phyloP scores from a whole-genome alignment of 108 stramenopile genomes.

The Conticribra guillardii region DNA sequence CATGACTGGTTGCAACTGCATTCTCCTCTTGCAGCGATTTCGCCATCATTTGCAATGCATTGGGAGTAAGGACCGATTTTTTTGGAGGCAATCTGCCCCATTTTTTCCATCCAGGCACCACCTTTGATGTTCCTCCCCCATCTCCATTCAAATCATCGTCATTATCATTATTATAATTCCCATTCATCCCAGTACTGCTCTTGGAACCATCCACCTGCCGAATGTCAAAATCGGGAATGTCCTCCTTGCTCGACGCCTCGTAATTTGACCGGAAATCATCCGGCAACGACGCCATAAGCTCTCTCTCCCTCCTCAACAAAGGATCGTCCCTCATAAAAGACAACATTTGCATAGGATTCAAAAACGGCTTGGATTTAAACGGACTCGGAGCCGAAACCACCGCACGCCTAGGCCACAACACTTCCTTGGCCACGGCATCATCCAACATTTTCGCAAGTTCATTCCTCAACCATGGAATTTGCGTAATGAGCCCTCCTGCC shows the following conservation, averaged over 20 bases:
- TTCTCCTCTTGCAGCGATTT: conserved; percentile 28
- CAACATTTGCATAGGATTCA: conserved; percentile 47
- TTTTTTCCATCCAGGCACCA: conserved; percentile 11
- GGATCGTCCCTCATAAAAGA: conserved; percentile 47
- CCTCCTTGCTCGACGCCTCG: conserved; percentile 18
- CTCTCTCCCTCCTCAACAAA: conserved; percentile 33
- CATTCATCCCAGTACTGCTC: conserved; percentile 17
- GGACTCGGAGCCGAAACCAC: conserved; percentile 56
- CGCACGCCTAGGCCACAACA: conserved; percentile 57
- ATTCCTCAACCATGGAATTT: conserved; percentile 56
- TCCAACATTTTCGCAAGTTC: conserved; percentile 49
- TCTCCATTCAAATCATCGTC: conserved; percentile 1
- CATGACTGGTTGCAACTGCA: conserved; percentile 10
- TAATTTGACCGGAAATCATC: conserved; percentile 46
- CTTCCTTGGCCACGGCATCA: conserved; percentile 47
- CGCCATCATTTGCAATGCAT: conserved; percentile 33
- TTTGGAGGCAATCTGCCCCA: conserved; percentile 13
- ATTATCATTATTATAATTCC: neutral
- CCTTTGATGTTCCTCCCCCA: neutral
- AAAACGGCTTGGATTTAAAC: conserved; percentile 33
- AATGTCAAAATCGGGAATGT: conserved; percentile 33
- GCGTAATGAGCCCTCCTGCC: conserved; percentile 54
- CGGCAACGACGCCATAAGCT: conserved; percentile 43
- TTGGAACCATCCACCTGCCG: conserved; percentile 30
- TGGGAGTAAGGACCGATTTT: conserved; percentile 2